Evolutionary conservation across 1,284 basidiomycete species (phyloP).

Genomic region (Mycosarcoma maydis): DNA sequence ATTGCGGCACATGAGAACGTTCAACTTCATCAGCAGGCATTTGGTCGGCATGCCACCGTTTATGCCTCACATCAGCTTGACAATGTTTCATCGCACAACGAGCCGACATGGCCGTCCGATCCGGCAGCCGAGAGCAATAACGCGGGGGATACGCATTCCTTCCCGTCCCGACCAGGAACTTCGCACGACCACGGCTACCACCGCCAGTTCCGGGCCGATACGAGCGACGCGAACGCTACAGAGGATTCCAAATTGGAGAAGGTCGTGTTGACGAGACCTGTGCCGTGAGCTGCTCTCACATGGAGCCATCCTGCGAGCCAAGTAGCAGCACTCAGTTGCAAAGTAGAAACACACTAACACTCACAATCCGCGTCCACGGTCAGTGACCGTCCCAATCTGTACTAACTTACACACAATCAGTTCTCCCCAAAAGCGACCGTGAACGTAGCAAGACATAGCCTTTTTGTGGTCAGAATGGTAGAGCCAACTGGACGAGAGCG

Average conservation of each 20-base stretch:
- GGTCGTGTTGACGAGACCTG: slow-evolving; percentile 40
- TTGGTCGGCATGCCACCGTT: slow-evolving; percentile 5
- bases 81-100: slow-evolving; percentile 1
- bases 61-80: slow-evolving; percentile 9
- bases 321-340: no score
- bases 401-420: no score
- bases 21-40: slow-evolving; percentile 19
- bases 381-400: no score
- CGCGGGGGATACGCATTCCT: slow-evolving; percentile 1
- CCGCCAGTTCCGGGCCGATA: slow-evolving; percentile 10
- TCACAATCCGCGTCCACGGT: no score
- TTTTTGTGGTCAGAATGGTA: no score
- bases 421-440: no score
- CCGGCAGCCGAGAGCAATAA: slow-evolving; percentile 1
- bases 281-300: neutral
- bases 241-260: slow-evolving; percentile 23
- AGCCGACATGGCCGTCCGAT: slow-evolving; percentile 20
- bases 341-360: no score
- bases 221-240: slow-evolving; percentile 3
- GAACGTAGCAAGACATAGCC: no score
- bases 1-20: slow-evolving; percentile 1
- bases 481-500: no score
- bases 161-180: slow-evolving; percentile 31
- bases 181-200: slow-evolving; percentile 32
- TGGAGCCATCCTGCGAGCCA: neutral